Evolutionary conservation across 345 rosid species (phyloP).

Genomic region (Syzygium grande): DNA sequence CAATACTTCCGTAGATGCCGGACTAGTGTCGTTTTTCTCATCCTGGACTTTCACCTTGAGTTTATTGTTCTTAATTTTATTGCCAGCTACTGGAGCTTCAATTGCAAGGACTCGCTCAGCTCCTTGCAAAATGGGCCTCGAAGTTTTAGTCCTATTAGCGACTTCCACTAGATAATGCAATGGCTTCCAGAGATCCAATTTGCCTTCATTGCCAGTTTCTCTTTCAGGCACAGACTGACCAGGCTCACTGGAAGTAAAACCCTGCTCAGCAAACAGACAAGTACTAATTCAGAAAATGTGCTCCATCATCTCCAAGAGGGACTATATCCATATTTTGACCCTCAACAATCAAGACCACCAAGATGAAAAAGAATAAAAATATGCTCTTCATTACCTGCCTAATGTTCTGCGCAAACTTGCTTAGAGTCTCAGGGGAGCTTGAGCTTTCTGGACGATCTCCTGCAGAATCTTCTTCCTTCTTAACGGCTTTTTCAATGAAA

Average conservation of each 20-base stretch:
- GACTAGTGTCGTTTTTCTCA: constrained; percentile 36
- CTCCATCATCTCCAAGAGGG: not conserved
- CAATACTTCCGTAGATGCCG: constrained; percentile 41
- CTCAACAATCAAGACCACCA: not conserved
- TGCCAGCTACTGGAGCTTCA: constrained; percentile 31
- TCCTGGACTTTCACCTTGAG: constrained; percentile 36
- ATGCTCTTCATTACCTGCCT: constrained; percentile 50
- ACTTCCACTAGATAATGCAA: constrained; percentile 91
- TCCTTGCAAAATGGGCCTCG: constrained; percentile 51
- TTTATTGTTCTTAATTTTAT: constrained; percentile 47
- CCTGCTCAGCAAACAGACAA: constrained; percentile 24
- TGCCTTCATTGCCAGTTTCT: constrained; percentile 42
- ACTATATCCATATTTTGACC: not conserved
- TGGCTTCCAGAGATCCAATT: constrained; percentile 83
- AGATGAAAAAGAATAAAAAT: constrained; percentile 1
- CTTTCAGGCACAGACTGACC: constrained; percentile 14
- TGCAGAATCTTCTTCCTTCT: constrained; percentile 45
- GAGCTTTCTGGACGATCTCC: constrained; percentile 46
- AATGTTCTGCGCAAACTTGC: constrained; percentile 41
- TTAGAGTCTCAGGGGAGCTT: constrained; percentile 69
- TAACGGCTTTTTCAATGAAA: constrained; percentile 32
- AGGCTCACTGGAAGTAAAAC: constrained; percentile 48
- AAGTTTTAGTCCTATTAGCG: constrained; percentile 76
- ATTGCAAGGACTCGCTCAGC: constrained; percentile 19
- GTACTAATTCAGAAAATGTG: not conserved